phyloP scores from a whole-genome alignment of 768 basidiomycete species.

The Tricholoma flavovirens region DNA sequence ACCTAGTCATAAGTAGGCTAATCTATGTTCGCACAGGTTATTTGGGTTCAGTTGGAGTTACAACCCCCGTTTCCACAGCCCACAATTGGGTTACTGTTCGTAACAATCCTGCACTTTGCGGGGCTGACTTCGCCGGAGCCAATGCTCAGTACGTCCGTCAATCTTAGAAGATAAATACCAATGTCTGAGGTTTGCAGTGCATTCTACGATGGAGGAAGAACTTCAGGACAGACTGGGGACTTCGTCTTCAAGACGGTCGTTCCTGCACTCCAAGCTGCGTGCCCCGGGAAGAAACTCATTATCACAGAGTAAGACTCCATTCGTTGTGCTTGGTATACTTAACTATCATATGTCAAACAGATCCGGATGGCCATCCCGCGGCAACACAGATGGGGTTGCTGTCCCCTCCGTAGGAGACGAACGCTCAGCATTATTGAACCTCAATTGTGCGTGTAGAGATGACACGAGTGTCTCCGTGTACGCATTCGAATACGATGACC shows the following conservation, averaged over 20 bases:
- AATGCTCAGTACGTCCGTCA: constrained; percentile 30
- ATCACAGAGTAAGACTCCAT: constrained; percentile 29
- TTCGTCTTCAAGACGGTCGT: constrained; percentile 35
- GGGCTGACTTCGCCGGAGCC: constrained; percentile 33
- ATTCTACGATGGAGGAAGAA: constrained; percentile 29
- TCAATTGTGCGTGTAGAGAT: constrained; percentile 30
- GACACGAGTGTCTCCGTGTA: constrained; percentile 28
- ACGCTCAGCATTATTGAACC: constrained; percentile 24
- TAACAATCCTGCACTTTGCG: constrained; percentile 27
- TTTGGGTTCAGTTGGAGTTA: constrained; percentile 28
- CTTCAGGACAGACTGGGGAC: constrained; percentile 28
- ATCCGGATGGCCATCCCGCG: constrained; percentile 38
- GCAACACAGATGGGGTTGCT: constrained; percentile 22
- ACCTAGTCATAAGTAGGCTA: neutral
- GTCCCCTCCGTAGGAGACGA: constrained; percentile 28
- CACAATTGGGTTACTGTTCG: constrained; percentile 32
- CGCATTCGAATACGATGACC: constrained; percentile 35
- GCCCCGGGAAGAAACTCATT: constrained; percentile 30
- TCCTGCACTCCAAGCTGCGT: constrained; percentile 29
- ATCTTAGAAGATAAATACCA: neutral
- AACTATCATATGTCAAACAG: constrained; percentile 10
- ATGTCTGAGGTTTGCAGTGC: constrained; percentile 17
- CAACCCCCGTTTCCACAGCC: constrained; percentile 31
- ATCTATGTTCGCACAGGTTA: constrained; percentile 18
- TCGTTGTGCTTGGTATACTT: neutral